Evolutionary conservation across 2,329 filamentous ascomycete genomes (phyloP).

Genomic region (Xylaria sp.): DNA sequence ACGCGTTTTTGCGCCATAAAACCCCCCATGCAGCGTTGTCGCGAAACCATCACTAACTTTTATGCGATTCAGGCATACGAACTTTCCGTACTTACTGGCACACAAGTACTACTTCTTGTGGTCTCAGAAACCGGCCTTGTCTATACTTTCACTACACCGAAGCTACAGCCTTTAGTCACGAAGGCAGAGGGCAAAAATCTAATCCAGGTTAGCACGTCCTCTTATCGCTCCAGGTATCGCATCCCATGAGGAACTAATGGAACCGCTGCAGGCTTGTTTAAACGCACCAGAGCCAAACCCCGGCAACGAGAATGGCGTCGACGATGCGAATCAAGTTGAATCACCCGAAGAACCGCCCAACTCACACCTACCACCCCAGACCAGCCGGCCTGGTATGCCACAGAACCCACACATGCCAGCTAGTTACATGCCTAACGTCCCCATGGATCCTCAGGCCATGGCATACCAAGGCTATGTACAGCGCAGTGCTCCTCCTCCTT

Average conservation of each 20-base stretch:
- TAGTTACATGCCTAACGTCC: constrained; percentile 71
- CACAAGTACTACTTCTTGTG: constrained; percentile 94
- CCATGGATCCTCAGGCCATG: constrained; percentile 79
- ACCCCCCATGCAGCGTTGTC: constrained; percentile 7
- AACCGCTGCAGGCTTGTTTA: constrained; percentile 78
- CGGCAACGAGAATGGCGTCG: constrained; percentile 83
- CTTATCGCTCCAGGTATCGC: constrained; percentile 12
- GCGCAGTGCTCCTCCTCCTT: constrained; percentile 73
- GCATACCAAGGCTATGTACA: constrained; percentile 88
- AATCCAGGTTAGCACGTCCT: constrained; percentile 78
- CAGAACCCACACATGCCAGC: constrained; percentile 71
- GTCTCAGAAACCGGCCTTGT: constrained; percentile 97
- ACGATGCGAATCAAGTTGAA: constrained; percentile 80
- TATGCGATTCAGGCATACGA: constrained; percentile 81
- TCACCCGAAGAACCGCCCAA: constrained; percentile 90
- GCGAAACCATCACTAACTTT: constrained; percentile 42
- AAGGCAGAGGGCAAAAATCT: constrained; percentile 99
- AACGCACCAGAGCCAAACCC: constrained; percentile 92
- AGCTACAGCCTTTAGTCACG: constrained; percentile 96
- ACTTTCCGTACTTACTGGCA: constrained; percentile 95
- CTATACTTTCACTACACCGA: constrained; percentile 98
- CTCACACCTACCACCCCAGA: constrained; percentile 77
- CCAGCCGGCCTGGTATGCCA: constrained; percentile 73
- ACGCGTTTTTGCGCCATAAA: constrained; percentile 29
- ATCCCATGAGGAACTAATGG: constrained; percentile 49